Evolutionary conservation across 106 monocot genomes (phyloP), one percentile per base, ranked within the genome.

Genomic region (Alisma plantagoaquatica): DNA sequence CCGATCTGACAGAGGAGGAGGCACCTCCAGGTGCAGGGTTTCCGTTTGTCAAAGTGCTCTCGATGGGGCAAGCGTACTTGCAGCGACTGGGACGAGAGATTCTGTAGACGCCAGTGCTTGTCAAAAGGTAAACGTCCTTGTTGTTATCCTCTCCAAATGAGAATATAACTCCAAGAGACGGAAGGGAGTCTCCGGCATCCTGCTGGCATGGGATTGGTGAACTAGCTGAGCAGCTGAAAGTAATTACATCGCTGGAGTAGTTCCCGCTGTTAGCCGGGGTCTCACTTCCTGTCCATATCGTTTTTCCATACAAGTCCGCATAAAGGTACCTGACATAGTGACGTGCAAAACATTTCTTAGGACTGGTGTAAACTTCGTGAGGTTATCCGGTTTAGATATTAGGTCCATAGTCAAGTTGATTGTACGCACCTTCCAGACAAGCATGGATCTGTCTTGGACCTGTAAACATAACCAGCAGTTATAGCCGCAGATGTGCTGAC

Each of bases 271-370:
- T 62, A 16, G 64, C 53, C 0, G 89, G 84, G 16, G 5, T 49
- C 68, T 96, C 94, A 1, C 53, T 73, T 2, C 75, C 87, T 17
- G 67, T 72, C 94, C 88, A 96, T n/a, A n/a, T n/a, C n/a, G n/a
- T n/a, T n/a, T n/a, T n/a, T 38, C 35, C 35, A 14, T 38, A 14
- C 35, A 6, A 38, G 35, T 38, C 35, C 35, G 14, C 35, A 38
- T 38, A 38, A 60, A 96, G 56, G 1, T 32, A 44, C 29, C 29
- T 41, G 2, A 73, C 84, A 41, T 89, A 96, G 2, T 89, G 63
- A 69, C 88, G 88, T 12, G 81, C 72, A 56, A 76, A 96, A 41
- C 88, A 41, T 58, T 81, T 89, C 72, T 84, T 96, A 61, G 20
- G 67, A 57, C 5, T 26, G 15, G 29, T 18, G 26, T 5, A 24